Conservation (phyloP, 805 yeast genomes). For the Sungouiozyma ichnusensis region DNA sequence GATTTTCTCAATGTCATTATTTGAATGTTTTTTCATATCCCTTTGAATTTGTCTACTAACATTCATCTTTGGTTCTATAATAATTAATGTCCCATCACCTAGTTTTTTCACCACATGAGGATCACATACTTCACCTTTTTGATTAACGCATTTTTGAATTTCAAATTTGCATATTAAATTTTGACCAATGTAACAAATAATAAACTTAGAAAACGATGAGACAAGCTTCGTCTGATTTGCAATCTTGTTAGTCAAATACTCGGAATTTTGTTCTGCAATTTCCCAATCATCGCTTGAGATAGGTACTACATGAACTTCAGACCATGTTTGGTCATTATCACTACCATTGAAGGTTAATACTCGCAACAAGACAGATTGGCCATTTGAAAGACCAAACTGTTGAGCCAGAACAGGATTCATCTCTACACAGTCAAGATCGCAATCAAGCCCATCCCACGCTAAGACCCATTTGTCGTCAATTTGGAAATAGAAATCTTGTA, state of each 20-base stretch:
- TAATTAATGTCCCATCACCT: slow-evolving; percentile 55
- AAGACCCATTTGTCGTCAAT: slow-evolving; percentile 2
- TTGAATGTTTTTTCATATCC: background rate
- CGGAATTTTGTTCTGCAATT: slow-evolving; percentile 72
- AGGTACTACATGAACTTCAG: slow-evolving; percentile 69
- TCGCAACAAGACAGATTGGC: slow-evolving; percentile 5
- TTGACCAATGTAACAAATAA: slow-evolving; percentile 58
- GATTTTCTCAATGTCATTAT: background rate
- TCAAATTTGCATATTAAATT: slow-evolving; percentile 47
- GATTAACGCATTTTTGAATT: slow-evolving; percentile 33
- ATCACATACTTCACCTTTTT: slow-evolving; percentile 24
- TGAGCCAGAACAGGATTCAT: slow-evolving; percentile 20
- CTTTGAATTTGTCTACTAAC: slow-evolving; percentile 17
- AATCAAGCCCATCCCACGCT: slow-evolving; percentile 11
- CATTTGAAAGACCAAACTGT: background rate
- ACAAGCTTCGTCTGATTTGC: slow-evolving; percentile 76
- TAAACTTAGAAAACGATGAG: slow-evolving; percentile 36
- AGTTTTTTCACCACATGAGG: slow-evolving; percentile 38
- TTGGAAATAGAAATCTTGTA: slow-evolving; percentile 6
- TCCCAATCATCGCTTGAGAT: slow-evolving; percentile 79
- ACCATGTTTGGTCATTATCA: slow-evolving; percentile 28
- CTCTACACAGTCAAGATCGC: slow-evolving; percentile 11
- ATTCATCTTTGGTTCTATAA: slow-evolving; percentile 61
- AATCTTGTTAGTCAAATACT: slow-evolving; percentile 59
- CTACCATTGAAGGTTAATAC: slow-evolving; percentile 11